Conservation (phyloP, 805 yeast species). For the Starmerella vaccinii region DNA sequence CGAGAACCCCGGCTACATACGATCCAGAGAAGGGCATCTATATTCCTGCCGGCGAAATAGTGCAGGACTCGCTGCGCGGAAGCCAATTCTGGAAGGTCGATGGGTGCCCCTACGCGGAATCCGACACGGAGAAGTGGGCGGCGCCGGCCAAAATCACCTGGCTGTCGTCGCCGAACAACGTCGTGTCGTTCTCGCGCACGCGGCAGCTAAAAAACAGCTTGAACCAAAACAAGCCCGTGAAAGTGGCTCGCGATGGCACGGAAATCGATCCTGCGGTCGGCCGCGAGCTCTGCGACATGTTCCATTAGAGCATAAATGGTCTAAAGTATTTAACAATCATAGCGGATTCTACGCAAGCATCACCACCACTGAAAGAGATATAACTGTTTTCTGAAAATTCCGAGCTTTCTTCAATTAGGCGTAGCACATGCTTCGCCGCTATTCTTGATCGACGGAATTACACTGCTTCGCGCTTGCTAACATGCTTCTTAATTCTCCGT, state of each 20-base stretch:
- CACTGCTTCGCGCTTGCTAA: too few relatives aligned
- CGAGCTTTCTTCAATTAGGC: too few relatives aligned
- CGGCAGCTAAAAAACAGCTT: slow-evolving; percentile 31
- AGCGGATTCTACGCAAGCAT: too few relatives aligned
- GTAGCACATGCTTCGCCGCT: too few relatives aligned
- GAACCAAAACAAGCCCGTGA: slow-evolving; percentile 34
- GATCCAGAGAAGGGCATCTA: slow-evolving; percentile 15
- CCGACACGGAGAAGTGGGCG: slow-evolving; percentile 30
- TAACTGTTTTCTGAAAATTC: too few relatives aligned
- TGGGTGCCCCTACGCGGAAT: slow-evolving; percentile 21
- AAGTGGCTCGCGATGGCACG: slow-evolving; percentile 37
- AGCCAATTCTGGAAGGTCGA: slow-evolving; percentile 34
- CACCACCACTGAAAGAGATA: too few relatives aligned
- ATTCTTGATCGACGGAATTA: too few relatives aligned
- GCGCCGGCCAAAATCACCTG: slow-evolving; percentile 33
- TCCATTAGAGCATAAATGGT: slow-evolving; percentile 16
- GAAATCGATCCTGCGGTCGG: slow-evolving; percentile 35
- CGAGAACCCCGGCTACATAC: slow-evolving; percentile 6
- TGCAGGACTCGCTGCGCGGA: slow-evolving; percentile 32
- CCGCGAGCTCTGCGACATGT: slow-evolving; percentile 27
- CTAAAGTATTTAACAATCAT: too few relatives aligned
- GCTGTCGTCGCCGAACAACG: slow-evolving; percentile 27
- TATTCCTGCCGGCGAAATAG: slow-evolving; percentile 30
- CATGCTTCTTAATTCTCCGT: too few relatives aligned
- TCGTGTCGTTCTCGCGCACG: slow-evolving; percentile 30